Percentiles rank a stretch among this genome's conserved stretches.
Conservation (phyloP, 352 stramenopile genomes). For the Thalassiosira mediterranea region DNA sequence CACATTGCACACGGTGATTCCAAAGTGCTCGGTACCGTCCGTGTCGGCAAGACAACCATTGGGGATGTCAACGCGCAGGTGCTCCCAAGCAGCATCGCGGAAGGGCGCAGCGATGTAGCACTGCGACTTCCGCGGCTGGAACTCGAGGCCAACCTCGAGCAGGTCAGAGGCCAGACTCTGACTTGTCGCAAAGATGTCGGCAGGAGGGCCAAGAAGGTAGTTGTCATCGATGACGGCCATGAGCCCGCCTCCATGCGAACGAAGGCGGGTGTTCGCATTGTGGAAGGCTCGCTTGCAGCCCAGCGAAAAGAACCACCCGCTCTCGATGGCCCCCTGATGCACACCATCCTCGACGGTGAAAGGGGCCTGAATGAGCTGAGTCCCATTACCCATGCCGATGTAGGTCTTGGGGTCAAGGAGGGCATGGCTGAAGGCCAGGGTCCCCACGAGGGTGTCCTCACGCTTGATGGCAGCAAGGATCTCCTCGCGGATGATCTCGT, state of each 20-base stretch:
- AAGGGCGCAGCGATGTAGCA: conserved; percentile 11
- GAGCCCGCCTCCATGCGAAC: not conserved
- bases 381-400: conserved; percentile 26
- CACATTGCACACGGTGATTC: conserved; percentile 12
- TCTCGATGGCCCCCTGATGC: conserved; percentile 16
- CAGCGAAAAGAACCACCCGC: not conserved
- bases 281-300: conserved; percentile 3
- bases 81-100: conserved; percentile 4
- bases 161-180: conserved; percentile 4
- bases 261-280: not conserved
- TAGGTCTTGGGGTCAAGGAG: conserved; percentile 7
- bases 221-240: conserved; percentile 34
- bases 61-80: not conserved
- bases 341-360: conserved; percentile 7
- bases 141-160: not conserved
- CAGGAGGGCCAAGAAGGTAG: not conserved
- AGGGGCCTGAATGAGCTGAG: not conserved
- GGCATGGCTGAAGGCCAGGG: not conserved
- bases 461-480: not conserved
- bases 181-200: not conserved
- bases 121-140: conserved; percentile 10
- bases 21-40: not conserved
- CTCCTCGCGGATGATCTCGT: not conserved
- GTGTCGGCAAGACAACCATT: conserved; percentile 4
- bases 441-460: not conserved